Percentiles rank a stretch among this genome's conserved stretches.
Evolutionary conservation across 768 basidiomycete genomes (phyloP).

Genomic region (Lactifluus echinatus): DNA sequence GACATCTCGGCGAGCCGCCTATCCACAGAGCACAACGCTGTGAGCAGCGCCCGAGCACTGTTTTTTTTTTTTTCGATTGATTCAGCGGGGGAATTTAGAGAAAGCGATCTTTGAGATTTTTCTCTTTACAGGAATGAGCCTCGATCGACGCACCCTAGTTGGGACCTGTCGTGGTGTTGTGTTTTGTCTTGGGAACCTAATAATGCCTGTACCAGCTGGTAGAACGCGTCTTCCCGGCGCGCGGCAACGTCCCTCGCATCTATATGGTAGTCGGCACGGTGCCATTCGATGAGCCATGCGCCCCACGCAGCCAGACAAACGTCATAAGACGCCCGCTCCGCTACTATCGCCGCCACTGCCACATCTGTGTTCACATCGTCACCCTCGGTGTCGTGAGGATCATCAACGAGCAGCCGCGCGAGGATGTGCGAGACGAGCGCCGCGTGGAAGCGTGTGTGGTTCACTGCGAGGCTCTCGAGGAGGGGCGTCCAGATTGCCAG

Average conservation of each 20-base stretch:
- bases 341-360: slow-evolving; percentile 19
- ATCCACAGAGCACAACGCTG: slow-evolving; percentile 33
- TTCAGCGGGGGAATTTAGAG: not conserved
- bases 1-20: slow-evolving; percentile 25
- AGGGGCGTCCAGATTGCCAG: slow-evolving; percentile 62
- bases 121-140: not conserved
- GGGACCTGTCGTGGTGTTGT: slow-evolving; percentile 3
- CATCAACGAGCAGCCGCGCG: slow-evolving; percentile 26
- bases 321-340: slow-evolving; percentile 37
- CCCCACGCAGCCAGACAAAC: slow-evolving; percentile 64
- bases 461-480: slow-evolving; percentile 43
- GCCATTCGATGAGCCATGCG: slow-evolving; percentile 46
- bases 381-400: not conserved
- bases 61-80: not conserved
- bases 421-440: slow-evolving; percentile 42
- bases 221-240: slow-evolving; percentile 38
- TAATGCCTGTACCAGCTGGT: slow-evolving; percentile 40
- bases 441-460: slow-evolving; percentile 48
- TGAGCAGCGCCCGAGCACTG: slow-evolving; percentile 32
- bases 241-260: slow-evolving; percentile 31
- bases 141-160: slow-evolving; percentile 30
- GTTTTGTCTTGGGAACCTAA: slow-evolving; percentile 28
- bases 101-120: too few species aligned
- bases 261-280: slow-evolving; percentile 25
- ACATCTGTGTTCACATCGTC: not conserved